Conservation (phyloP, 345 rosid species). For the Durio zibethinus region DNA sequence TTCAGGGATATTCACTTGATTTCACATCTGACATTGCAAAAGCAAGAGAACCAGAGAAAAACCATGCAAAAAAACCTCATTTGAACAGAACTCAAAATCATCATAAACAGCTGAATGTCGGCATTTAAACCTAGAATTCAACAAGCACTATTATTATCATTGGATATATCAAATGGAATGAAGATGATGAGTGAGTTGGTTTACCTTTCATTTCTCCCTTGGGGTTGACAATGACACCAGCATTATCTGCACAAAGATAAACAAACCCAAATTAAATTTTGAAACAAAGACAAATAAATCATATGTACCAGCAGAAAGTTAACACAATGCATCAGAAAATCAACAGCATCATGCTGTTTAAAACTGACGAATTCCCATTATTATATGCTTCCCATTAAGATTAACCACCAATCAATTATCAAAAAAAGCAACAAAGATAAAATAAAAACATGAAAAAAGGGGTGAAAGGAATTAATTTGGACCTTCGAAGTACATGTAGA, state of each 20-base stretch:
- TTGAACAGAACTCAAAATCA: neutral
- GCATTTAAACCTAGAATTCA: neutral
- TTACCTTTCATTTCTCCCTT: conserved; percentile 70
- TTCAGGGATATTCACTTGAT: neutral
- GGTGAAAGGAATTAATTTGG: neutral
- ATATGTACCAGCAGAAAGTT: conserved; percentile 32
- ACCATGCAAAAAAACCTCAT: neutral
- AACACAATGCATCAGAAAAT: conserved; percentile 26
- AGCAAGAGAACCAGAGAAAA: neutral
- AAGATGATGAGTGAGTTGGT: too few relatives aligned
- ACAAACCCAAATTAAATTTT: neutral
- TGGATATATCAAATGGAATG: neutral
- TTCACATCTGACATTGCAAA: neutral
- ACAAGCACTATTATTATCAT: neutral
- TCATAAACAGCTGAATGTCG: too few relatives aligned
- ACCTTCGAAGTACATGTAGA: conserved; percentile 98
- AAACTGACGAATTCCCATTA: conserved; percentile 20
- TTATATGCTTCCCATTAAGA: conserved; percentile 26
- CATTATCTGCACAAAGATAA: conserved; percentile 44
- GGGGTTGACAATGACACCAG: conserved; percentile 64
- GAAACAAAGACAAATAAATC: neutral
- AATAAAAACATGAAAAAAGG: neutral
- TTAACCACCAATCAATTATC: conserved; percentile 14
- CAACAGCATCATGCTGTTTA: conserved; percentile 29
- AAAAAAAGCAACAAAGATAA: conserved; percentile 19